Conservation (phyloP, 2,329 filamentous ascomycete genomes). For the Arthrobotrys conoides region DNA sequence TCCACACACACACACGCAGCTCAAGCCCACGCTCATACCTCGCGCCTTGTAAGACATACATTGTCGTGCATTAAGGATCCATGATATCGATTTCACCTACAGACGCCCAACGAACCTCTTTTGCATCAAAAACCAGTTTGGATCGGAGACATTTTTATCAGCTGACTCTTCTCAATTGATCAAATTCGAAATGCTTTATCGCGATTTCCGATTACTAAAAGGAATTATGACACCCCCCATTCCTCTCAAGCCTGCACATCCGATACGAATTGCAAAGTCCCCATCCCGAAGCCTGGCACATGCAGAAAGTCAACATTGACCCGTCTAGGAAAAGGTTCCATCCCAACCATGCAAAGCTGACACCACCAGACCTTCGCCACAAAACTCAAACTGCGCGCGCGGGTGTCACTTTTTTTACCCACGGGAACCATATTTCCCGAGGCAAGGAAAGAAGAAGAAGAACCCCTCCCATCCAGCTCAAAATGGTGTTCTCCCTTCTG, state of each 20-base stretch:
- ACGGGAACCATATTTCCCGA: constrained; percentile 22
- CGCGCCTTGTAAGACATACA: constrained; percentile 33
- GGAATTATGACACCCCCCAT: too few relatives aligned
- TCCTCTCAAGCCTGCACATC: not conserved
- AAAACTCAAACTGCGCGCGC: constrained; percentile 15
- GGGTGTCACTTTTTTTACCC: not conserved
- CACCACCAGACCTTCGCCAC: constrained; percentile 39
- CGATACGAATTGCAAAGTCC: constrained; percentile 35
- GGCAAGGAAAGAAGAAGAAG: too few relatives aligned
- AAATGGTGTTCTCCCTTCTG: not conserved
- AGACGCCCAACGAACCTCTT: constrained; percentile 5
- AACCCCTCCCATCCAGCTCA: constrained; percentile 7
- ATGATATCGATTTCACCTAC: constrained; percentile 28
- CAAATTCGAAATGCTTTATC: too few relatives aligned
- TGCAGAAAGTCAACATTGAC: constrained; percentile 18
- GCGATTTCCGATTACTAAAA: constrained; percentile 43
- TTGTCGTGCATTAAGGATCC: constrained; percentile 17
- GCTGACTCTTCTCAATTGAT: constrained; percentile 19
- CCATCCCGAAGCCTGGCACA: constrained; percentile 6
- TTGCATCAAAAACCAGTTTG: constrained; percentile 6
- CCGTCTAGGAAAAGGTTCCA: constrained; percentile 26
- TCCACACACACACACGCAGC: constrained; percentile 1
- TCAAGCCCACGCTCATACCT: constrained; percentile 21
- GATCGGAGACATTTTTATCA: constrained; percentile 43
- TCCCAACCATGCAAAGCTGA: constrained; percentile 50